Evolutionary conservation across 768 basidiomycete genomes (phyloP), one percentile per base, ranked within the genome.

Genomic region (Calocera cornea): DNA sequence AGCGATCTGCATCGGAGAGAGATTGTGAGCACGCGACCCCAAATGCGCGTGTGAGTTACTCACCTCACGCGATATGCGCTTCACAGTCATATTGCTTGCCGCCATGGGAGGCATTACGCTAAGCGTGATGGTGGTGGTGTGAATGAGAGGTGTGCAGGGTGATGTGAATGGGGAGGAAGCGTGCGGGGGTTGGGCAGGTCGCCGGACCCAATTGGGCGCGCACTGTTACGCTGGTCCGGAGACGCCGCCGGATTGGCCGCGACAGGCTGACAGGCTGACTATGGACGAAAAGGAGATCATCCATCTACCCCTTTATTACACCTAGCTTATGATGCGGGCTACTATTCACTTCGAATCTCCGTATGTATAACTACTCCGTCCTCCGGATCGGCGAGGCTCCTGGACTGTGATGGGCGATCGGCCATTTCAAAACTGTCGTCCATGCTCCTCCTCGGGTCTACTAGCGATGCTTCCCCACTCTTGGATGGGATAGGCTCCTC

Each of bases 61-160:
- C 31, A 71, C 70, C 77, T 93, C 90, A 68, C 88, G 86, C 70
- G 88, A 84, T 41, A 93, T 92, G 49, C 90, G 87, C 78, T 90
- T 92, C 71, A 90, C 76, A 5, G 90, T 88, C 72, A 83, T 85
- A 31, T 27, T 60, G 10, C 31, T 33, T 27, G 54, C 27, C 5
- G 31, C 27, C 31, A 33, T 29, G 14, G 54, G 54, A 16, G 54
- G 5, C 54, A 60, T 60, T 60, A 16, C 10, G 54, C 16, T 19
- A 47, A 19, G 44, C 7, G 27, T 60, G 54, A 60, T 29, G 54
- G 31, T 33, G 54, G 31, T 10, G 19, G 54, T 60, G 27, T 2
- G 31, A 33, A 33, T 5, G 54, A 33, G 54, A 60, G 54, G 22
- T 3, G 31, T 60, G 54, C 10, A 33, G 36, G 36, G 36, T 38